Evolutionary conservation across 257 asterid species (phyloP).

Genomic region (Fraxinus pennsylvanica): DNA sequence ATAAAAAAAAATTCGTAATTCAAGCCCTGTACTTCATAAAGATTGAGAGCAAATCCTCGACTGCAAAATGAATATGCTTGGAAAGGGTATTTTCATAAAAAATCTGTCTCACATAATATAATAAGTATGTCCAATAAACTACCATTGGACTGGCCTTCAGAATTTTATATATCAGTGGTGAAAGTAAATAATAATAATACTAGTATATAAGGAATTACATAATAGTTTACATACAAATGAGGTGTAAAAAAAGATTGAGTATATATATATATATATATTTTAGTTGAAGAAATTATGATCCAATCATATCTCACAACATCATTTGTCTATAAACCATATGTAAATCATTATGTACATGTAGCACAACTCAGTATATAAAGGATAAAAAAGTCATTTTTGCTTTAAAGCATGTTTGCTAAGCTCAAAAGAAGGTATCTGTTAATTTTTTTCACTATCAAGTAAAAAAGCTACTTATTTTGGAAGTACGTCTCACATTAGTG

Average conservation of each 20-base stretch:
- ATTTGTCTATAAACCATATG: too few species aligned
- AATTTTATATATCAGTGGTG: not conserved
- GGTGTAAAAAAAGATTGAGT: too few species aligned
- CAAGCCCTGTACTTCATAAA: not conserved
- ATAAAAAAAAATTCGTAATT: slow-evolving; percentile 3
- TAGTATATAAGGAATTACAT: too few species aligned
- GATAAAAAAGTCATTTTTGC: not conserved
- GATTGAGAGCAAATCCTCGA: not conserved
- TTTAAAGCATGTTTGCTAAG: not conserved
- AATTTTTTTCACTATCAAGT: not conserved
- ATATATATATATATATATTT: too few species aligned
- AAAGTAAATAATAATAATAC: not conserved
- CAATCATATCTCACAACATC: too few species aligned
- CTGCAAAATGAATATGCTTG: not conserved
- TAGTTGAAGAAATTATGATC: too few species aligned
- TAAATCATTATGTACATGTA: too few species aligned
- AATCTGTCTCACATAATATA: not conserved
- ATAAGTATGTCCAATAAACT: not conserved
- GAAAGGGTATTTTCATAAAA: slow-evolving; percentile 14
- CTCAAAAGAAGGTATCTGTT: not conserved
- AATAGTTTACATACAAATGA: too few species aligned
- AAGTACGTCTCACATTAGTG: not conserved
- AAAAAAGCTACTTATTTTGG: not conserved
- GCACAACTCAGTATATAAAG: not conserved
- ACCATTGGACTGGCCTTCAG: not conserved